Evolutionary conservation across 805 yeast genomes (phyloP).

Genomic region (Metschnikowia kofuensis): DNA sequence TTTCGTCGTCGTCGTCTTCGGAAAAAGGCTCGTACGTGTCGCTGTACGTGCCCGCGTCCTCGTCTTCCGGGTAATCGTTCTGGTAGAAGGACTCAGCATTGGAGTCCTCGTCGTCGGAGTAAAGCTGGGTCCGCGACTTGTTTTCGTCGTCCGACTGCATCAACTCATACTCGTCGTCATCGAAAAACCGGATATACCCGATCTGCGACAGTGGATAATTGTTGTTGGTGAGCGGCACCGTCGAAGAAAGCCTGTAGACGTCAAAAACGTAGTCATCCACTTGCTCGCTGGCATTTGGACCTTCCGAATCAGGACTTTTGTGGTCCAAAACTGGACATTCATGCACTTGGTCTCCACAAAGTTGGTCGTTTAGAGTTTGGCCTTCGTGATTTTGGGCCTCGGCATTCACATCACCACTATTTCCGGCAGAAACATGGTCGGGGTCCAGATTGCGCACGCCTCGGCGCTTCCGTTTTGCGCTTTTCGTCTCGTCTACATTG

Average conservation of each 20-base stretch:
- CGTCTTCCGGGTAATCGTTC: conserved; percentile 95
- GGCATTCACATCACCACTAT: no score
- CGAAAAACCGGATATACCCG: conserved; percentile 55
- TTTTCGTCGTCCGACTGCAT: conserved; percentile 39
- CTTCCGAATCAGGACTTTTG: not conserved
- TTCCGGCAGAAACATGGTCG: no score
- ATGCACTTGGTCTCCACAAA: no score
- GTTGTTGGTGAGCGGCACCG: conserved; percentile 42
- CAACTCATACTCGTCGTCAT: conserved; percentile 48
- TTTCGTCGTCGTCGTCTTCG: conserved; percentile 18
- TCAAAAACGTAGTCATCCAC: conserved; percentile 79
- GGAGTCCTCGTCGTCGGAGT: conserved; percentile 77
- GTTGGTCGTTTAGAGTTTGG: no score
- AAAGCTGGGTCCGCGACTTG: conserved; percentile 19
- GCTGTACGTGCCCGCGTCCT: conserved; percentile 49
- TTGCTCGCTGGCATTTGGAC: not conserved
- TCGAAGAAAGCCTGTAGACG: conserved; percentile 50
- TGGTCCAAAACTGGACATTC: no score
- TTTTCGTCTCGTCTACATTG: conserved; percentile 22
- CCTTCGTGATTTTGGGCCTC: no score
- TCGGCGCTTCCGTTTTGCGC: conserved; percentile 13
- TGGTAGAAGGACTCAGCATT: conserved; percentile 89
- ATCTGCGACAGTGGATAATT: conserved; percentile 47
- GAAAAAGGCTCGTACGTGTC: conserved; percentile 9
- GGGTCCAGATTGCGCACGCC: not conserved